Evolutionary conservation across 345 rosid species (phyloP).

Genomic region (Gossypium turneri): DNA sequence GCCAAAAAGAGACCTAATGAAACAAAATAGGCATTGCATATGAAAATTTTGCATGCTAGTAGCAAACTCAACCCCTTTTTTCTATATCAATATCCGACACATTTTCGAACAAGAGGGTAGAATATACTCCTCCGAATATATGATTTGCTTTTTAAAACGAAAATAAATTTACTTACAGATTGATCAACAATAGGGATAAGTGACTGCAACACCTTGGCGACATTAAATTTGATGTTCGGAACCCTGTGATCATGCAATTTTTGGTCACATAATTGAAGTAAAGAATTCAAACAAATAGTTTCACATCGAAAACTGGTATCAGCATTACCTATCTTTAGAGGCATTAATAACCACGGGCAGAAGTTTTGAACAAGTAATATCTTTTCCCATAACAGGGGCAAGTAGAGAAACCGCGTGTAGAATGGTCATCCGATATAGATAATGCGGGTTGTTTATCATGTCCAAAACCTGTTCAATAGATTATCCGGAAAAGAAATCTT

Average conservation of each 20-base stretch:
- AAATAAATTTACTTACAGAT: constrained; percentile 49
- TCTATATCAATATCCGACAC: too few relatives aligned
- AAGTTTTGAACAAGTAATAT: constrained; percentile 77
- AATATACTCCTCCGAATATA: too few relatives aligned
- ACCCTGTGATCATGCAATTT: constrained; percentile 45
- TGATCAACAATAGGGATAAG: constrained; percentile 78
- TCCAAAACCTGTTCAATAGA: constrained; percentile 60
- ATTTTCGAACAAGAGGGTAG: too few relatives aligned
- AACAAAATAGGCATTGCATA: too few relatives aligned
- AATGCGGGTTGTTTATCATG: constrained; percentile 80
- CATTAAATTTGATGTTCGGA: constrained; percentile 94
- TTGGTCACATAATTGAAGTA: background rate
- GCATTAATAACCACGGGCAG: constrained; percentile 73
- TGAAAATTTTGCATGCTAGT: too few relatives aligned
- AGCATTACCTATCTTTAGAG: constrained; percentile 78
- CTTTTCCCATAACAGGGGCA: constrained; percentile 89
- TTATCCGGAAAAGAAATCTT: background rate
- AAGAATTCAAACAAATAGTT: background rate
- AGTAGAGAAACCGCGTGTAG: constrained; percentile 75
- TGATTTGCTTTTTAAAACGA: background rate
- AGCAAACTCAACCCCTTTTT: too few relatives aligned
- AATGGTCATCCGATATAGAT: constrained; percentile 86
- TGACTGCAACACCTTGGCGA: constrained; percentile 90
- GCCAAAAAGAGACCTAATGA: too few relatives aligned
- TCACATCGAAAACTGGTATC: background rate